phyloP scores from a whole-genome alignment of 805 yeast genomes.

The Wickerhamiella australiensis region DNA sequence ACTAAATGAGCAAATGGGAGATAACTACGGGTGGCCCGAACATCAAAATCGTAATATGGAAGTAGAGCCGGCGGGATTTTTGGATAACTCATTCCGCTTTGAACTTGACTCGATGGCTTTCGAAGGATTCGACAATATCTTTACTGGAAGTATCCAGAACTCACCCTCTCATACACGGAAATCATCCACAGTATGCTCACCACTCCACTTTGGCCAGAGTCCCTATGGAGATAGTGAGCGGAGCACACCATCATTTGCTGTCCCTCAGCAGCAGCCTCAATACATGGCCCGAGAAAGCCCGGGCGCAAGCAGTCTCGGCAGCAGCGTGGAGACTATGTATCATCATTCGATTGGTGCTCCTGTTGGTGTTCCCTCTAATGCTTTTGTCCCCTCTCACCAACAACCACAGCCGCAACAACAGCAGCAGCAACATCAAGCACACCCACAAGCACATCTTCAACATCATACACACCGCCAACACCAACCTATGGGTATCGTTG shows the following conservation, averaged over 20 bases:
- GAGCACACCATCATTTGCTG: conserved; percentile 4
- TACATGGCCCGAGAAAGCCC: conserved; percentile 3
- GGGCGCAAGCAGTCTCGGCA: background rate
- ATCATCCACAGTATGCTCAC: conserved; percentile 7
- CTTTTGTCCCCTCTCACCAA: background rate
- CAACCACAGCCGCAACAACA: background rate
- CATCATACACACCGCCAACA: conserved; percentile 1
- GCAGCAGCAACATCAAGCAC: background rate
- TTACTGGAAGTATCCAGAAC: background rate
- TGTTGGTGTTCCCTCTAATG: background rate
- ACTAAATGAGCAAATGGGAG: background rate
- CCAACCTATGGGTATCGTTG: background rate
- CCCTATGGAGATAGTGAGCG: conserved; percentile 10
- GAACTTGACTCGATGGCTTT: conserved; percentile 13
- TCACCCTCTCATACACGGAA: background rate
- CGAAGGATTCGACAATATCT: conserved; percentile 13
- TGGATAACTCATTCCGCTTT: conserved; percentile 11
- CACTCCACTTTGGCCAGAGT: conserved; percentile 1
- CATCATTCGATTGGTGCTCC: background rate
- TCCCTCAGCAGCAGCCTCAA: conserved; percentile 5
- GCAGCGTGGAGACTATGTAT: conserved; percentile 1
- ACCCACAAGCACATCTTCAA: background rate
- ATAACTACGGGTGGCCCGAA: background rate
- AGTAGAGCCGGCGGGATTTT: background rate
- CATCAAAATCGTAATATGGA: background rate